Evolutionary conservation across 345 rosid species (phyloP), one percentile per base, ranked within the genome.

Genomic region (Passiflora organensis): DNA sequence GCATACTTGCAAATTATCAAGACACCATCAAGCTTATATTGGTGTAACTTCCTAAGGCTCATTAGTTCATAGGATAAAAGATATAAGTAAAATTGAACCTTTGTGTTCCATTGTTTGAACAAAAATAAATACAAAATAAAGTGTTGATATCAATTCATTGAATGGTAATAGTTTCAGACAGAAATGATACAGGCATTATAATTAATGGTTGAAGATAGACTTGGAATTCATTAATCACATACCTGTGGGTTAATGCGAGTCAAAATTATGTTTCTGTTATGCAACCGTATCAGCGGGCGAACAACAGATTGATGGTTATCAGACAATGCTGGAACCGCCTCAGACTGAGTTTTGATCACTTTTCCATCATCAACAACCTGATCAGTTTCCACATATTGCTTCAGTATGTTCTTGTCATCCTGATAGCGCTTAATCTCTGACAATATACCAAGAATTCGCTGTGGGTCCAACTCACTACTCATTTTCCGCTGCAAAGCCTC

Each of bases 201-300:
- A 28, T 28, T 8, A 28, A 28, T 3, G 3, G 5, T 28, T 28
- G 34, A 28, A 28, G 34, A 3, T 28, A 28, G 34, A 28, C 34
- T 28, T 28, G 34, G 55, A 43, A 51, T 52, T 46, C 52, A 52
- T 14, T 59, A 32, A 56, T 44, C 48, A 56, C 78, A 60, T 75
- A 89, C 99, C 97, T 65, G 82, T 0, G 97, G 99, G 67, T 94
- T 94, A 64, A 94, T 94, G 53, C 97, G 96, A 60, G 99, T 94
- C 67, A 94, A 73, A 76, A 89, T 80, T 69, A 85, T 83, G 69
- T 87, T 94, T 68, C 79, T 89, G 66, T 94, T 97, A 53, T 69
- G 93, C 60, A 94, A 70, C 59, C 97, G 82, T 62, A 94, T 87
- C 48, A 94, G 64, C 0, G 99, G 95, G 37, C 99, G 97, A 61